Evolutionary conservation across 352 stramenopile species (phyloP).

Genomic region (Globisporangium nodosum): DNA sequence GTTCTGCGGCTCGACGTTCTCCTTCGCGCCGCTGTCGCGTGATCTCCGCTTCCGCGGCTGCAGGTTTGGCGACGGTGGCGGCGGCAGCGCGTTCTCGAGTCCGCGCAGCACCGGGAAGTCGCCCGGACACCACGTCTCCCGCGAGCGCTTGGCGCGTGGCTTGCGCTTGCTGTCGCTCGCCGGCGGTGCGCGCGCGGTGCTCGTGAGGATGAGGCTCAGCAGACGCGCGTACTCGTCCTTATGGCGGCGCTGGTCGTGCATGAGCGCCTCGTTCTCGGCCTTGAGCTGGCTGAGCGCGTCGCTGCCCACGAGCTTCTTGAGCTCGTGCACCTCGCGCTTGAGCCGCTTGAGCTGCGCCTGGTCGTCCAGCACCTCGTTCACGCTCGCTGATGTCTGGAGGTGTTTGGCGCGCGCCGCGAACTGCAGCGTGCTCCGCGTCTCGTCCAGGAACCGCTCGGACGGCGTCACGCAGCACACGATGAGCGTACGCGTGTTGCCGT

Average conservation of each 20-base stretch:
- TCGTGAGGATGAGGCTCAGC: conserved; percentile 54
- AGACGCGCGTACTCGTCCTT: conserved; percentile 56
- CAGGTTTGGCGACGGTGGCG: conserved; percentile 19
- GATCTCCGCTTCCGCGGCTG: conserved; percentile 24
- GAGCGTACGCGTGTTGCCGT: conserved; percentile 88
- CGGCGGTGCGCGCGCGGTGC: conserved; percentile 20
- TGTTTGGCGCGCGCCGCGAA: conserved; percentile 91
- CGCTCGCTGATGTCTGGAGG: conserved; percentile 71
- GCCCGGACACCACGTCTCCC: conserved; percentile 71
- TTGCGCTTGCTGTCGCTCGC: conserved; percentile 18
- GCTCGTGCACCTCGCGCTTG: conserved; percentile 63
- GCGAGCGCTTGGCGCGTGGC: conserved; percentile 31
- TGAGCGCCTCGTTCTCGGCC: conserved; percentile 66
- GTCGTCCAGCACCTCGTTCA: conserved; percentile 92
- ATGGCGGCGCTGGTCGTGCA: conserved; percentile 48
- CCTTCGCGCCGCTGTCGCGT: conserved; percentile 23
- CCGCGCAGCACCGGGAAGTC: conserved; percentile 32
- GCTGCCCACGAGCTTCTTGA: conserved; percentile 58
- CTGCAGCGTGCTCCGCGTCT: conserved; percentile 89
- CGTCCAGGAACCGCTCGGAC: conserved; percentile 67
- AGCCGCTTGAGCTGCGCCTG: conserved; percentile 73
- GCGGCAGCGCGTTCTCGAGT: too few species aligned
- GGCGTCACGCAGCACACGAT: conserved; percentile 86
- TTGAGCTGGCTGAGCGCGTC: conserved; percentile 50
- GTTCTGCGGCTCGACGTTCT: conserved; percentile 46